Evolutionary conservation across 2,329 filamentous ascomycete genomes (phyloP), one percentile per base, ranked within the genome.

Genomic region (Fusarium sp.): DNA sequence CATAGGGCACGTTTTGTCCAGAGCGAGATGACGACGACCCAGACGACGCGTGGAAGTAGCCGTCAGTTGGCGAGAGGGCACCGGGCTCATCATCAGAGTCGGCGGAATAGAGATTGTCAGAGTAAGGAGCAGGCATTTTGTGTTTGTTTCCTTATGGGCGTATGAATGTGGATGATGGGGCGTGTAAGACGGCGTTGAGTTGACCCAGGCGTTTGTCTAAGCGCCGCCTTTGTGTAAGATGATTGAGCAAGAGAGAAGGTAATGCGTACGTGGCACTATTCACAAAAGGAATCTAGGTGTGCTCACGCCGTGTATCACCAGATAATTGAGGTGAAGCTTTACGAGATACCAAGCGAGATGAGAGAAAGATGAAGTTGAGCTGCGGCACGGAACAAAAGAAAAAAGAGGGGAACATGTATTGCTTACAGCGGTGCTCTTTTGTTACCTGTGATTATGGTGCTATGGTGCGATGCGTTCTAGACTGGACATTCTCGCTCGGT

Each of bases 21-120:
- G 73, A 57, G 60, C 66, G 57, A 65, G 69, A 59, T 75, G 68
- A 60, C 58, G 69, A 64, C 61, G 65, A 59, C 58, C 41, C 67
- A 15, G 78, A 79, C 28, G 80, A 81, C 74, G 79, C 77, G 70
- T 80, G 79, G 73, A 86, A 86, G 80, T 85, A 85, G 35, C 84
- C 84, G 63, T 87, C 83, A n/a, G 83, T 81, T 38, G 84, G 84
- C 29, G 84, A 86, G 57, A 85, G 76, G 39, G 78, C 77, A 57
- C 80, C 77, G 54, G 76, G 54, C 29, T 80, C 71, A 38, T 80
- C 75, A 59, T 76, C 77, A 47, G 81, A 35, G 75, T 82, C 80
- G 53, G 75, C 78, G 61, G 82, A 83, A 77, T 84, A 84, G 64
- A 85, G 75, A 66, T 84, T 80, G 74, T 85, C 83, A 26, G 83